Evolutionary conservation across 306 rosid species (phyloP), one percentile per base, ranked within the genome.

Genomic region (Abrus precatorius): DNA sequence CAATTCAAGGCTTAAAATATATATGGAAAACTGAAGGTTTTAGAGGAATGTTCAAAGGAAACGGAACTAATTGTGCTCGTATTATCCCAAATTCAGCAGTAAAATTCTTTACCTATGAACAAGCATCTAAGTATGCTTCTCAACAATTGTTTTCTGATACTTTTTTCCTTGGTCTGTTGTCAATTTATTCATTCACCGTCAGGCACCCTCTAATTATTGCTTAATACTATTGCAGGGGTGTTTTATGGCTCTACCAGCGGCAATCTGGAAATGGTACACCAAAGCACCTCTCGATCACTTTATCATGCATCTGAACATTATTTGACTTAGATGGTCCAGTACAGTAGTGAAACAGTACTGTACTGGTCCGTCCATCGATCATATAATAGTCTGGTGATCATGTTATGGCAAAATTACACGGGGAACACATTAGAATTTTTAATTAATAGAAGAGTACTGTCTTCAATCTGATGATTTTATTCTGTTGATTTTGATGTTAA

Each of bases 61-160:
- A 91, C 41, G 94, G 97, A 79, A 91, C 94, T 33, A 90, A 91
- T 50, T 90, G 97, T 82, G 93, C 92, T 64, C 94, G 91, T 54
- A 91, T 91, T 66, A 74, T 91, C 75, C 93, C 94, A 20, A 91
- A 91, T 82, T 91, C 92, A 6, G 93, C 97, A 5, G 92, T 89
- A 47, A 91, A 91, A 84, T 91, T 91, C 86, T 88, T 83, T 60
- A 88, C 91, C 86, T 91, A 91, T 33, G 92, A 91, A 81, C 83
- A 89, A 76, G 94, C 97, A 56, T 86, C 90, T 54, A 83, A 30
- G 93, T 91, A 83, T 53, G 86, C 63, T 72, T 79, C 71, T 83
- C 66, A 56, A 5, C 10, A 59, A 65, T 57, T 67, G 59, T 54
- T 34, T 33, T 11, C 30, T 54, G 34, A n/a, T 45, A 29, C 55